Evolutionary conservation across 1,139 yeast genomes (phyloP), one percentile per base, ranked within the genome.

Genomic region (Yamadazyma buinensis): DNA sequence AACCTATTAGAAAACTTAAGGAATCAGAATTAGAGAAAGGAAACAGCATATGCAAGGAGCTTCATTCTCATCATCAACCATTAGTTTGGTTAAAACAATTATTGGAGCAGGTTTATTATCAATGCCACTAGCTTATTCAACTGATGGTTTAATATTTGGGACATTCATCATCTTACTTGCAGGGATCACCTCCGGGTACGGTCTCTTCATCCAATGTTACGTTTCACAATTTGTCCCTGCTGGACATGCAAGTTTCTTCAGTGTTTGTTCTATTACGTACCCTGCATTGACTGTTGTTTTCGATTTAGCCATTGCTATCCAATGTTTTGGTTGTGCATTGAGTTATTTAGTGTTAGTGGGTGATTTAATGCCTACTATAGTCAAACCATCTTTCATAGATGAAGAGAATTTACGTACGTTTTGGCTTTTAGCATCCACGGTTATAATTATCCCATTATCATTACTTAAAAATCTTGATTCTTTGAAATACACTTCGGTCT

Each of bases 21-120:
- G n/a, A n/a, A n/a, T n/a, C n/a, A n/a, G n/a, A n/a, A n/a, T n/a
- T n/a, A n/a, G n/a, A n/a, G n/a, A n/a, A n/a, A n/a, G n/a, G n/a
- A n/a, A n/a, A n/a, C n/a, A n/a, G n/a, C n/a, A n/a, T n/a, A 23
- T 29, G 33, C 12, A 10, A 20, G 59, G 57, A 11, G 64, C 65
- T 10, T 54, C 65, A n/a, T 47, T 55, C 15, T 46, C 62, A 5
- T 78, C 84, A 2, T 77, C 84, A 1, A 56, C 72, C 19, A 59
- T 82, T 28, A 80, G 80, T 47, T 63, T 84, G 36, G 67, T 79
- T 37, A 84, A 84, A 54, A 84, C 92, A 7, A 81, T 84, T 37
- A 71, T 82, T 13, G 95, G 97, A 3, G 96, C 98, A 0, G 98
- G 98, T 0, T 74, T 92, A 46, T 73, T 92, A 37, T 95, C 97